Percentiles rank a stretch among this genome's conserved stretches.
These are phyloP conservation scores for Gomphus sp. DNA, from an alignment of 1,284 basidiomycete genomes.

Conservation along the genomic window DNA sequence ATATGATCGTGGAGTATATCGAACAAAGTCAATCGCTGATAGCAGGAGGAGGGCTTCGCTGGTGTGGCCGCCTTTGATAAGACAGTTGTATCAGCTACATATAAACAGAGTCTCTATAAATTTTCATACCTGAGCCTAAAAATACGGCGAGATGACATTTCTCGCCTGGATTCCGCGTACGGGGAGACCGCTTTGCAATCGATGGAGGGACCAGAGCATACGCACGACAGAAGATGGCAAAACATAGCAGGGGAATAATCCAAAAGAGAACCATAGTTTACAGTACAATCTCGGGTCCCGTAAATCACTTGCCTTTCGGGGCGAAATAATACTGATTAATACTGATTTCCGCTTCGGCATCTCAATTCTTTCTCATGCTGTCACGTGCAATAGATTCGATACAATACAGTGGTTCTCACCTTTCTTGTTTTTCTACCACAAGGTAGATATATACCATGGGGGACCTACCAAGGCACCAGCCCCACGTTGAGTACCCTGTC, in stretches of 20 bases:
- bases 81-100: neutral
- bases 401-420: neutral
- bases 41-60: conserved; percentile 77
- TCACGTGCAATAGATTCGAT: neutral
- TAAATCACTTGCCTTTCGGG: too few relatives aligned
- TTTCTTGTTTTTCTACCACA: neutral
- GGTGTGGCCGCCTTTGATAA: conserved; percentile 80
- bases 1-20: conserved; percentile 76
- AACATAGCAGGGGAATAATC: neutral
- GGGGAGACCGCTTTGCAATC: neutral
- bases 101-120: neutral
- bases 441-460: neutral
- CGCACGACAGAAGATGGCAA: neutral
- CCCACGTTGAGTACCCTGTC: neutral
- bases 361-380: too few relatives aligned
- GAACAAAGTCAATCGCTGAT: conserved; percentile 66
- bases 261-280: neutral
- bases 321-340: too few relatives aligned
- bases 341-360: too few relatives aligned
- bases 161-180: neutral
- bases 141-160: conserved; percentile 41
- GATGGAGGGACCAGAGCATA: neutral
- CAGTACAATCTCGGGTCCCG: too few relatives aligned
- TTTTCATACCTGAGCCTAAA: conserved; percentile 45
- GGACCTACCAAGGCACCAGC: neutral